These are phyloP conservation scores for Didymella glomerata DNA, from an alignment of 2,329 filamentous ascomycete genomes.

Conservation along the genomic window DNA sequence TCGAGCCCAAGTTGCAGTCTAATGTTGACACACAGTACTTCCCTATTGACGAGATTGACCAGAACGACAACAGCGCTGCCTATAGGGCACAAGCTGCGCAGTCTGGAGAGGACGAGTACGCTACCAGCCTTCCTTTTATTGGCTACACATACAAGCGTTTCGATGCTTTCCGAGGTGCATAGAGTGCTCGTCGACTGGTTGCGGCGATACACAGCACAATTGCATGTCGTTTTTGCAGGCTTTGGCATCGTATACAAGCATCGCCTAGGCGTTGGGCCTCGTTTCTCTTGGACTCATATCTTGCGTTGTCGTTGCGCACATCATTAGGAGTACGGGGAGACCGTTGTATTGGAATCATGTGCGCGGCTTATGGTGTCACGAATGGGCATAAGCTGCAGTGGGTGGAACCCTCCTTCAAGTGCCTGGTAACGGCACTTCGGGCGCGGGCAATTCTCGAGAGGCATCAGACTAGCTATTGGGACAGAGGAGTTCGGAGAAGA, in stretches of 20 bases:
- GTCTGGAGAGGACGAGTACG: conserved; percentile 76
- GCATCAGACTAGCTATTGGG: conserved; percentile 13
- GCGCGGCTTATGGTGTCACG: conserved; percentile 10
- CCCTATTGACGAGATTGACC: conserved; percentile 97
- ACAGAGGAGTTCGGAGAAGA: conserved; percentile 11
- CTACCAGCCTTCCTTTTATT: conserved; percentile 95
- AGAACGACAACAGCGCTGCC: conserved; percentile 89
- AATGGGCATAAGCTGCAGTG: conserved; percentile 2
- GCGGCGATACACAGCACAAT: conserved; percentile 16
- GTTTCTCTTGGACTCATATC: conserved; percentile 10
- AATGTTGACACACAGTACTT: conserved; percentile 98
- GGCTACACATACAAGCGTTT: conserved; percentile 99
- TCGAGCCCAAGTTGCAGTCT: conserved; percentile 91
- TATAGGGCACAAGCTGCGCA: conserved; percentile 83
- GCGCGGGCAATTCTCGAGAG: conserved; percentile 1
- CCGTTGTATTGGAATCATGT: conserved; percentile 5
- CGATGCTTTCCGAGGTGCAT: conserved; percentile 65
- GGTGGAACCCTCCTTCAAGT: conserved; percentile 1
- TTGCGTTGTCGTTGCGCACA: conserved; percentile 10
- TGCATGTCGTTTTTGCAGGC: conserved; percentile 21
- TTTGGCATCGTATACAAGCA: conserved; percentile 27
- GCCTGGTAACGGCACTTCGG: conserved; percentile 2
- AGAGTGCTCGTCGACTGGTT: conserved; percentile 27
- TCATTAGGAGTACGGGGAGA: conserved; percentile 7
- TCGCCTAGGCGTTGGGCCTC: conserved; percentile 27